These are phyloP conservation scores for Geosiphon pyriformis DNA, from an alignment of 192 early-diverging fungal genomes.

Conservation along the genomic window DNA sequence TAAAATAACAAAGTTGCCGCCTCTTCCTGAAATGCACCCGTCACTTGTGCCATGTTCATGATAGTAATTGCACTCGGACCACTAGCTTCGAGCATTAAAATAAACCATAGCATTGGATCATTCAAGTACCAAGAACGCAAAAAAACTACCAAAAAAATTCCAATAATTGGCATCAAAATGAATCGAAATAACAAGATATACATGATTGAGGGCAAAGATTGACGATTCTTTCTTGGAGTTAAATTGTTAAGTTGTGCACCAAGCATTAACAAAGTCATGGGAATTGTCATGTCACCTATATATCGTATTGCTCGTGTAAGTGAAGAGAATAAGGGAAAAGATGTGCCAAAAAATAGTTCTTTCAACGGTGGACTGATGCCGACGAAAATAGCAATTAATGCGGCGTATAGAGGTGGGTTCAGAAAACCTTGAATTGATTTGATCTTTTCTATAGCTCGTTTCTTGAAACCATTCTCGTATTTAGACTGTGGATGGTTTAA, in stretches of 20 bases:
- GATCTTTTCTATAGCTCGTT: background rate
- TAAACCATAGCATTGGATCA: slow-evolving; percentile 26
- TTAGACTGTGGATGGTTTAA: background rate
- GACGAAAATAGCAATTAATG: slow-evolving; percentile 11
- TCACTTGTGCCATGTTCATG: slow-evolving; percentile 23
- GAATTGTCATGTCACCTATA: slow-evolving; percentile 13
- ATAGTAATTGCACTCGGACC: slow-evolving; percentile 23
- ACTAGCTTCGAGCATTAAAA: slow-evolving; percentile 14
- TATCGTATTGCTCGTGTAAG: slow-evolving; percentile 3
- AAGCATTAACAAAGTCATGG: slow-evolving; percentile 21
- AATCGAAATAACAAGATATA: slow-evolving; percentile 8
- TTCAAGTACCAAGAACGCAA: background rate
- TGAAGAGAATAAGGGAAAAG: background rate
- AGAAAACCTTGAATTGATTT: slow-evolving; percentile 4
- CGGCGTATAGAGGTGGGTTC: slow-evolving; percentile 25
- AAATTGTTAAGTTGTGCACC: slow-evolving; percentile 26
- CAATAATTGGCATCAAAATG: slow-evolving; percentile 21
- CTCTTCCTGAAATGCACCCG: slow-evolving; percentile 15
- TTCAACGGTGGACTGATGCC: slow-evolving; percentile 16
- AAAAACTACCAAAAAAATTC: background rate
- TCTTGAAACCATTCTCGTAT: background rate
- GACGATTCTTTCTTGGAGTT: background rate
- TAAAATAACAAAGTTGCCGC: slow-evolving; percentile 20
- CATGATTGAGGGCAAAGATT: slow-evolving; percentile 11
- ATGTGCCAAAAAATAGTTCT: slow-evolving; percentile 1